Evolutionary conservation across 148 eudicot genomes (phyloP).

Genomic region (Simmondsia chinensis): DNA sequence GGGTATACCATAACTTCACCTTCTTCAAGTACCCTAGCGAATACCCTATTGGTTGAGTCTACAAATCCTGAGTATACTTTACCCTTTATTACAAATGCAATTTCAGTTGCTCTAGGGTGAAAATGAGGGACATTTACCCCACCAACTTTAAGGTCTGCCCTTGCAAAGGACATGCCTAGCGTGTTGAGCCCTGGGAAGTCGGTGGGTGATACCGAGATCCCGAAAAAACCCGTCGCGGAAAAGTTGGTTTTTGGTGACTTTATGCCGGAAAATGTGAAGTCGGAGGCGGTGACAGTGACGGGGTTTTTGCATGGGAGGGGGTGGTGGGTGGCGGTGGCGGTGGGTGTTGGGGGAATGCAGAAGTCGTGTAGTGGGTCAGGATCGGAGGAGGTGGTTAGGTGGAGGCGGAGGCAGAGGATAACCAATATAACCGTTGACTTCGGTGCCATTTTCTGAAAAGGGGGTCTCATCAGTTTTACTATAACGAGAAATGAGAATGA

Average conservation of each 20-base stretch:
- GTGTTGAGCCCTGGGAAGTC: conserved; percentile 39
- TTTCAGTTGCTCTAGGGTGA: conserved; percentile 46
- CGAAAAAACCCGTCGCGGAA: conserved; percentile 26
- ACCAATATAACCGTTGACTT: conserved; percentile 9
- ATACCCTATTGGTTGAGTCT: conserved; percentile 29
- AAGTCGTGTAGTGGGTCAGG: conserved; percentile 46
- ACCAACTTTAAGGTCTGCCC: conserved; percentile 38
- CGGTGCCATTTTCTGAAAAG: conserved; percentile 13
- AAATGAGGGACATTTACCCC: conserved; percentile 45
- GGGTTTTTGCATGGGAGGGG: conserved; percentile 25
- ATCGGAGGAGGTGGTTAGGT: conserved; percentile 15
- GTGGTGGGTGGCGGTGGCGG: conserved; percentile 13
- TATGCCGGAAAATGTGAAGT: conserved; percentile 31
- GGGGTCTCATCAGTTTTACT: too few relatives aligned
- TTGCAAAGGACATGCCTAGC: conserved; percentile 36
- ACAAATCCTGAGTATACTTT: conserved; percentile 37
- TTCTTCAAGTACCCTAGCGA: conserved; percentile 24
- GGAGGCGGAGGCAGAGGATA: conserved; percentile 5
- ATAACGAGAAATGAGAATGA: too few relatives aligned
- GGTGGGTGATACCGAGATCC: conserved; percentile 30
- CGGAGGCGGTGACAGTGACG: conserved; percentile 11
- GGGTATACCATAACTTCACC: conserved; percentile 51
- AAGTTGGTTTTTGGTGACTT: conserved; percentile 34
- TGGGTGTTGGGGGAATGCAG: conserved; percentile 29
- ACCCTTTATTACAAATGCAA: conserved; percentile 24